Evolutionary conservation across 495 filamentous ascomycete genomes (phyloP).

Genomic region (Daldinia childiae): DNA sequence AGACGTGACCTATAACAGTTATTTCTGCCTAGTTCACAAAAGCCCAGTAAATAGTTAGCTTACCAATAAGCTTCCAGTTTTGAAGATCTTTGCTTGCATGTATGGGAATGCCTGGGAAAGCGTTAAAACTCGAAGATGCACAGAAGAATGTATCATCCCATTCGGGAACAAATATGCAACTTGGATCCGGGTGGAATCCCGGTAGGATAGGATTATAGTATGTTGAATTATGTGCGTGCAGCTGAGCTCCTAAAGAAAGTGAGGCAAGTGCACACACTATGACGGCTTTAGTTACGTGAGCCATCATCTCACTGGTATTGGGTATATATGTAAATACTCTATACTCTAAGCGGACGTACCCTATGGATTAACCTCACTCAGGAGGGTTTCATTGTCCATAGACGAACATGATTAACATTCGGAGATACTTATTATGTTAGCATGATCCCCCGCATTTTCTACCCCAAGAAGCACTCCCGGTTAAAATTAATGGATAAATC

Average conservation of each 20-base stretch:
- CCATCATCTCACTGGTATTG: neutral
- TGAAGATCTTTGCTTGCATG: conserved; percentile 62
- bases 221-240: conserved; percentile 44
- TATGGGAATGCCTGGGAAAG: conserved; percentile 64
- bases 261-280: conserved; percentile 10
- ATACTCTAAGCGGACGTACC: neutral
- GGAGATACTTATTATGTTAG: neutral
- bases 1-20: conserved; percentile 48
- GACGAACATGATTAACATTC: neutral
- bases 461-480: conserved; percentile 17
- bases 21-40: neutral
- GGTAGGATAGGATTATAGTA: conserved; percentile 63
- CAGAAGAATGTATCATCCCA: conserved; percentile 63
- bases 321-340: neutral
- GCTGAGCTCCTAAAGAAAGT: conserved; percentile 4
- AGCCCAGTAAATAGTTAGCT: neutral
- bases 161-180: conserved; percentile 61
- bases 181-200: conserved; percentile 66
- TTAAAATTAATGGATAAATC: conserved; percentile 34
- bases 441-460: conserved; percentile 28
- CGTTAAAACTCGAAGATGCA: conserved; percentile 62
- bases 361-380: neutral
- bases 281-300: neutral
- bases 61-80: conserved; percentile 61
- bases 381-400: neutral